Percentiles rank a stretch among this genome's conserved stretches.
phyloP scores from a whole-genome alignment of 1,284 basidiomycete genomes.

The Apiotrichum gracile region DNA sequence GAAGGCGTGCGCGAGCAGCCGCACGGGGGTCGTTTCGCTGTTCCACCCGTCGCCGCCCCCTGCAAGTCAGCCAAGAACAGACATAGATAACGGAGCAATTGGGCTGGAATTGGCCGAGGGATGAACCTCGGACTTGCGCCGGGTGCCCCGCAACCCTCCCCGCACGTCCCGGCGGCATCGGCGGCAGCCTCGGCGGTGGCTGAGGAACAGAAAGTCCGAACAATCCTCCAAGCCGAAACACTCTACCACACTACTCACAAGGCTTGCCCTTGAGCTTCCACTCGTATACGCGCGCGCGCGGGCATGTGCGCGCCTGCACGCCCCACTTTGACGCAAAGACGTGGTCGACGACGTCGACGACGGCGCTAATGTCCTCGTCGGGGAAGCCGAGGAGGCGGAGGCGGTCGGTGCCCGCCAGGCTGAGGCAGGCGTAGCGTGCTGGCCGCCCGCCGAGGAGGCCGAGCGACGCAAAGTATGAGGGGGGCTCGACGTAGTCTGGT shows the following conservation, averaged over 20 bases:
- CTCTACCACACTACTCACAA: slow-evolving; percentile 16
- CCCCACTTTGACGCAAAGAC: neutral
- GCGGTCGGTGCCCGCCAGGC: slow-evolving; percentile 2
- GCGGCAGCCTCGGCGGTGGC: neutral
- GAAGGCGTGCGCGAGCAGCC: slow-evolving; percentile 26
- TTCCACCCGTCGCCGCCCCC: slow-evolving; percentile 27
- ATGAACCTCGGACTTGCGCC: neutral
- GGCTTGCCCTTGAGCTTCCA: slow-evolving; percentile 33
- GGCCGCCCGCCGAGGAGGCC: neutral
- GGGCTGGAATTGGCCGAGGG: neutral
- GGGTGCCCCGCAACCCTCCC: neutral
- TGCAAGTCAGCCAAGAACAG: slow-evolving; percentile 4
- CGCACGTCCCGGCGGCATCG: neutral
- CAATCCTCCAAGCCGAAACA: neutral
- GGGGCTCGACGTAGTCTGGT: neutral
- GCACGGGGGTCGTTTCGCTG: slow-evolving; percentile 26
- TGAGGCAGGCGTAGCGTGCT: neutral
- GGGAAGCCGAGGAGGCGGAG: neutral
- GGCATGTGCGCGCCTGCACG: neutral
- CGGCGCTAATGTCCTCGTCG: neutral
- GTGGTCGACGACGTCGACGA: neutral
- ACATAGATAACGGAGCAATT: neutral
- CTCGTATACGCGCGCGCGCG: slow-evolving; percentile 20
- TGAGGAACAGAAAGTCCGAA: neutral
- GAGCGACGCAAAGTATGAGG: neutral